Evolutionary conservation across 1,139 yeast species (phyloP), one percentile per base, ranked within the genome.

Genomic region (Diutina sp.): DNA sequence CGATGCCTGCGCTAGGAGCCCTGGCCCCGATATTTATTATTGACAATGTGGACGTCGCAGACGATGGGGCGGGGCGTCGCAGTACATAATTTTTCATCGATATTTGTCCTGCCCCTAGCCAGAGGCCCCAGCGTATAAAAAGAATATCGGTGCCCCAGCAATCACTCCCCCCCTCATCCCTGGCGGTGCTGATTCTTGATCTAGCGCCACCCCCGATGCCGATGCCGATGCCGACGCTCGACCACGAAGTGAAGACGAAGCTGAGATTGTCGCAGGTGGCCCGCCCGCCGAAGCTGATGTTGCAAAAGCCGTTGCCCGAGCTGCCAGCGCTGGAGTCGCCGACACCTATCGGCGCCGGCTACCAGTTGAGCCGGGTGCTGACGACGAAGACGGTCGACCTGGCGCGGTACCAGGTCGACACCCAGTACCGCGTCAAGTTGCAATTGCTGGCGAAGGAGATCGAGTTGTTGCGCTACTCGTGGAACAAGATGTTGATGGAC

Each of bases 401-500:
- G 29, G n/a, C 12, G 25, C 25, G 32, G 12, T 32, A 30, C 9
- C 14, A 14, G 21, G 28, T 50, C 12, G 53, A 50, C 14, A 38
- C 32, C 32, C 53, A 50, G 21, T 50, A 50, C 28, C 53, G 53
- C 14, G 44, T 50, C 28, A 38, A 18, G 8, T 18, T 75, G 56
- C 64, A 64, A 21, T 64, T 75, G 51, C 65, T 61, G 58, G 64
- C 65, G 55, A 65, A 64, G 54, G 79, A 75, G 58, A 75, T 74
- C 54, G 78, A 74, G 32, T 64, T 74, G 56, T 64, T 76, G 55
- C 63, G 79, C 55, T 74, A 69, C 62, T 74, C 78, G 25, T 76
- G 80, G 80, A 72, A 73, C 63, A 68, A 68, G 59, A 73, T 76
- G 78, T 62, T 76, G 50, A 63, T 70, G 54, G 79, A 75, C 55